phyloP scores from a whole-genome alignment of 495 filamentous ascomycete species.

The Aeminium ludgeri region DNA sequence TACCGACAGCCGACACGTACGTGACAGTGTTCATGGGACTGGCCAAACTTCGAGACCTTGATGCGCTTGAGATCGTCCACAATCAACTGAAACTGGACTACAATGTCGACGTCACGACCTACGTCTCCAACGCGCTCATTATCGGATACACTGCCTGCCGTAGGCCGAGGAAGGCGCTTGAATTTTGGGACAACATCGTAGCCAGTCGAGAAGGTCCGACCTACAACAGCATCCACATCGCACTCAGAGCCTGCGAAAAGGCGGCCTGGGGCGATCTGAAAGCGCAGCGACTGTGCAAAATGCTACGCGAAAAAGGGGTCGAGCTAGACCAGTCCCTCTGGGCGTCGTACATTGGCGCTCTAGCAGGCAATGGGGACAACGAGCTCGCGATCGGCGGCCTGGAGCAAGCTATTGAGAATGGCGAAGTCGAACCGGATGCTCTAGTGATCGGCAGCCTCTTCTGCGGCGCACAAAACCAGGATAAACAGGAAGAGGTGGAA shows the following conservation, averaged over 20 bases:
- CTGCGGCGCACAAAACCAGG: constrained; percentile 45
- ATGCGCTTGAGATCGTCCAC: constrained; percentile 55
- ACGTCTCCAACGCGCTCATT: constrained; percentile 68
- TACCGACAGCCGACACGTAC: constrained; percentile 59
- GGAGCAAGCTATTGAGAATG: constrained; percentile 43
- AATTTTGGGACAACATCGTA: constrained; percentile 68
- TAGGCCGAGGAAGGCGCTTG: constrained; percentile 43
- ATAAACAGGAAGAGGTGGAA: constrained; percentile 49
- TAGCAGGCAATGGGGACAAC: constrained; percentile 52
- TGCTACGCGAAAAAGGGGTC: constrained; percentile 59
- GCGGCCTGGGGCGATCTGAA: constrained; percentile 40
- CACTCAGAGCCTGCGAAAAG: constrained; percentile 58
- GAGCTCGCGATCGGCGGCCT: constrained; percentile 43
- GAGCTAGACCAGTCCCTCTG: constrained; percentile 55
- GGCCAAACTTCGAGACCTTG: constrained; percentile 37
- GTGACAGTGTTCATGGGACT: constrained; percentile 60
- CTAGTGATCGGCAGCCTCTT: constrained; percentile 59
- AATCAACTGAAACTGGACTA: constrained; percentile 88
- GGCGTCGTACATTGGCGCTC: constrained; percentile 51
- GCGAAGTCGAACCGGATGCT: constrained; percentile 45
- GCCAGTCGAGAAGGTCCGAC: constrained; percentile 65
- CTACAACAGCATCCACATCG: constrained; percentile 57
- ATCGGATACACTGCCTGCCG: constrained; percentile 58
- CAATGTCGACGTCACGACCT: constrained; percentile 57
- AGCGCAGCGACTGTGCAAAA: constrained; percentile 49